phyloP scores from a whole-genome alignment of 768 basidiomycete genomes.

The Mycena latifolia region DNA sequence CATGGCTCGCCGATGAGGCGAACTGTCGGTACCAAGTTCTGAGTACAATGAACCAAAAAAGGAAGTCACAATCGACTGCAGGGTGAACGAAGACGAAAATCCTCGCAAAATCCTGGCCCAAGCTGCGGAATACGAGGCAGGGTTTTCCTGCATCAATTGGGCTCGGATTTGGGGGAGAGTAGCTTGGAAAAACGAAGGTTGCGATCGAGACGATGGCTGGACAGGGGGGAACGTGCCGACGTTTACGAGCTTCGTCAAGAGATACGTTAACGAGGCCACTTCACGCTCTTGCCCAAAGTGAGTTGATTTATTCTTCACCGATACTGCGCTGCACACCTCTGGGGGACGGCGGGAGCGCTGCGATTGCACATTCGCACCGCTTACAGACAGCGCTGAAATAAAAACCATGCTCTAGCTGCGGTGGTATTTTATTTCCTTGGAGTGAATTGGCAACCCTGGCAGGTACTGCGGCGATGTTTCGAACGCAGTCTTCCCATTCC shows the following conservation, averaged over 20 bases:
- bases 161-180: slow-evolving; percentile 62
- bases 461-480: slow-evolving; percentile 74
- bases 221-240: slow-evolving; percentile 73
- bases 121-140: slow-evolving; percentile 55
- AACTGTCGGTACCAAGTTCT: slow-evolving; percentile 46
- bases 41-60: slow-evolving; percentile 64
- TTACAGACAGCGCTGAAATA: slow-evolving; percentile 69
- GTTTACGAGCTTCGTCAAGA: slow-evolving; percentile 76
- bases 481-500: slow-evolving; percentile 84
- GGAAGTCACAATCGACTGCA: slow-evolving; percentile 71
- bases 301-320: slow-evolving; percentile 20
- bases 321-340: slow-evolving; percentile 54
- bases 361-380: slow-evolving; percentile 66
- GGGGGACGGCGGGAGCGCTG: slow-evolving; percentile 51
- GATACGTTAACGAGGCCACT: slow-evolving; percentile 59
- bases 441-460: slow-evolving; percentile 83
- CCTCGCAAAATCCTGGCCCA: slow-evolving; percentile 63
- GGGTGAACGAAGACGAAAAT: slow-evolving; percentile 62
- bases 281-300: slow-evolving; percentile 46
- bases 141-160: slow-evolving; percentile 45
- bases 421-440: slow-evolving; percentile 58
- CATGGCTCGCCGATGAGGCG: slow-evolving; percentile 50
- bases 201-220: slow-evolving; percentile 64
- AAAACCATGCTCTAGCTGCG: slow-evolving; percentile 62
- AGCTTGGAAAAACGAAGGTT: slow-evolving; percentile 77